These are phyloP conservation scores for Carpinus viminea DNA, from an alignment of 306 rosid species.

Conservation along the genomic window DNA sequence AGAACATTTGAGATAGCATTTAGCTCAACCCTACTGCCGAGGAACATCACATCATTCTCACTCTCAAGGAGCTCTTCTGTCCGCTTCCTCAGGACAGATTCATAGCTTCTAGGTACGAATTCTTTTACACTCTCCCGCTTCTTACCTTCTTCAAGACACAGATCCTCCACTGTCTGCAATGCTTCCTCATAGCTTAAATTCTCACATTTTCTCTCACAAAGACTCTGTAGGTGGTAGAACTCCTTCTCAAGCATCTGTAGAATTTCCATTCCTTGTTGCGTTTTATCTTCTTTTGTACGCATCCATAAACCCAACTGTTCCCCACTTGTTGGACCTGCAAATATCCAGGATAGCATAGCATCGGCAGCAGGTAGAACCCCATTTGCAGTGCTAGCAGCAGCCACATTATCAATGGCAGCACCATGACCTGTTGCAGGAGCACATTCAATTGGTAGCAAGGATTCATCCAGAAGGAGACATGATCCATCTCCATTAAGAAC, in stretches of 20 bases:
- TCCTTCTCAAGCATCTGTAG: conserved; percentile 83
- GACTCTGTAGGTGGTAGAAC: conserved; percentile 67
- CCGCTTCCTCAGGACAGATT: conserved; percentile 71
- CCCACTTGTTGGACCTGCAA: conserved; percentile 63
- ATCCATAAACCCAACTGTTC: conserved; percentile 79
- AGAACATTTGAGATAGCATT: conserved; percentile 76
- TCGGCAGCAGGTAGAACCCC: conserved; percentile 41
- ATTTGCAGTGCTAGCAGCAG: conserved; percentile 46
- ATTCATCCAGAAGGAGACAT: conserved; percentile 71
- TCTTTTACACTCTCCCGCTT: conserved; percentile 67
- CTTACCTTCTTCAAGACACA: conserved; percentile 80
- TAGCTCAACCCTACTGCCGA: conserved; percentile 54
- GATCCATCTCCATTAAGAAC: conserved; percentile 82
- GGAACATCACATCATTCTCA: conserved; percentile 62
- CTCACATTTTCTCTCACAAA: conserved; percentile 84
- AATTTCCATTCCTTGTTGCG: conserved; percentile 63
- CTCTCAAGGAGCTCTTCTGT: conserved; percentile 74
- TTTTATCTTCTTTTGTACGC: conserved; percentile 69
- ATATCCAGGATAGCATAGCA: conserved; percentile 79
- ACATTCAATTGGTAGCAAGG: conserved; percentile 50
- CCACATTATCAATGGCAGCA: conserved; percentile 39
- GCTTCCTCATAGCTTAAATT: conserved; percentile 78
- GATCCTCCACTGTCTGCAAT: conserved; percentile 75
- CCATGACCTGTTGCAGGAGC: conserved; percentile 38
- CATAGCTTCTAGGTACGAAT: conserved; percentile 66